phyloP scores from a whole-genome alignment of 225 moss, liverwort and hornwort genomes.

The Asterella californica region DNA sequence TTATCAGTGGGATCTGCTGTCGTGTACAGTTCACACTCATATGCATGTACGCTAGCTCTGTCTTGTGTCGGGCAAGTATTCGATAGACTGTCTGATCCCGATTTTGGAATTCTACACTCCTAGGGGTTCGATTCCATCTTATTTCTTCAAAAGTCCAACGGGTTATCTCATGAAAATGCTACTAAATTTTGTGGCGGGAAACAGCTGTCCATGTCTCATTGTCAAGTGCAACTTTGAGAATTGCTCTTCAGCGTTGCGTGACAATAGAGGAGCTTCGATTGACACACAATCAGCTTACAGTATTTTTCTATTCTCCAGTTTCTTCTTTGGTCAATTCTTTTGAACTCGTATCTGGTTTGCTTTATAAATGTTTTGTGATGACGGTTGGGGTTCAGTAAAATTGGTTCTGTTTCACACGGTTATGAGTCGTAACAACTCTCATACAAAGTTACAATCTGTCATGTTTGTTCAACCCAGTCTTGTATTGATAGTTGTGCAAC shows the following conservation, averaged over 20 bases:
- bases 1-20: neutral
- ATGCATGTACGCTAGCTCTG: neutral
- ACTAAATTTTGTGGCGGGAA: neutral
- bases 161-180: no score
- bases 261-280: conserved; percentile 83
- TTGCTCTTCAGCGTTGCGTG: conserved; percentile 71
- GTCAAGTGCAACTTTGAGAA: conserved; percentile 71
- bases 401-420: neutral
- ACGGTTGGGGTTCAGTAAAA: no score
- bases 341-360: neutral
- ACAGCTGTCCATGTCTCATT: conserved; percentile 87
- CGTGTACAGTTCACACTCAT: neutral
- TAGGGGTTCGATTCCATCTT: neutral
- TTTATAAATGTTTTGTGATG: neutral
- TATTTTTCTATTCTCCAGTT: conserved; percentile 26
- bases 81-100: neutral
- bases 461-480: neutral
- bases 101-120: neutral
- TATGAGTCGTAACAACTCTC: neutral
- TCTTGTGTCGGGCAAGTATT: neutral
- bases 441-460: neutral
- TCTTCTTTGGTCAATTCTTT: neutral
- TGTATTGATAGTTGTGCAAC: conserved; percentile 6
- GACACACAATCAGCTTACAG: conserved; percentile 84
- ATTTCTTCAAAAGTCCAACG: neutral